These are phyloP conservation scores for Omphalea diandra DNA, from an alignment of 441 rosid species.

Conservation along the genomic window DNA sequence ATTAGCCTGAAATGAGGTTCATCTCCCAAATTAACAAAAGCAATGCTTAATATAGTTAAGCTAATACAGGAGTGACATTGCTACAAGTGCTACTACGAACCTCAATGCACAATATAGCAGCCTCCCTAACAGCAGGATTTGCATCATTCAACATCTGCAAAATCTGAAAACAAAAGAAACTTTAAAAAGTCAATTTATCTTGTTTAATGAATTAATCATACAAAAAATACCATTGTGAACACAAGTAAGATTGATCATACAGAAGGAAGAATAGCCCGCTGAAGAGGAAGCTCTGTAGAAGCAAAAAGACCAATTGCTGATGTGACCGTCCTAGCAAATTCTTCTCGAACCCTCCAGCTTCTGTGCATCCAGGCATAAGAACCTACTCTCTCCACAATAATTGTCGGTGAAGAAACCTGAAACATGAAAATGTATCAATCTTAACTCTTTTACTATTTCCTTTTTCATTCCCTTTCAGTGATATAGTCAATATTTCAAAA, in stretches of 20 bases:
- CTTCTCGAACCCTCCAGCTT: slow-evolving; percentile 96
- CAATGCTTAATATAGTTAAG: background rate
- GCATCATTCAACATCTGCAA: slow-evolving; percentile 92
- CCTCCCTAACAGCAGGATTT: slow-evolving; percentile 89
- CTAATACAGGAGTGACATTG: background rate
- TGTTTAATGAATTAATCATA: background rate
- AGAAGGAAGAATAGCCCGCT: slow-evolving; percentile 93
- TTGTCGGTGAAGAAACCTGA: slow-evolving; percentile 98
- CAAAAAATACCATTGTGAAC: slow-evolving; percentile 7
- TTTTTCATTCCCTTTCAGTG: background rate
- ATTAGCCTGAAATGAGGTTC: slow-evolving; percentile 20
- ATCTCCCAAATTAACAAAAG: background rate
- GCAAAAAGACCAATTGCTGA: slow-evolving; percentile 93
- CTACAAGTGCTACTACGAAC: slow-evolving; percentile 36
- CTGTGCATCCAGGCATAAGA: slow-evolving; percentile 92
- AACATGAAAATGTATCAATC: slow-evolving; percentile 19
- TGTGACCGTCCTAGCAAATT: slow-evolving; percentile 95
- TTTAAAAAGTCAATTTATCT: background rate
- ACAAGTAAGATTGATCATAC: slow-evolving; percentile 42
- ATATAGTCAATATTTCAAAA: background rate
- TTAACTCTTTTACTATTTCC: background rate
- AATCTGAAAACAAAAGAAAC: slow-evolving; percentile 48
- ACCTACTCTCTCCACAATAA: slow-evolving; percentile 97
- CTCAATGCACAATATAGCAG: slow-evolving; percentile 93
- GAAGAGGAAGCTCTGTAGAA: slow-evolving; percentile 98